phyloP scores from a whole-genome alignment of 306 rosid species.

The Sicyos edulis region DNA sequence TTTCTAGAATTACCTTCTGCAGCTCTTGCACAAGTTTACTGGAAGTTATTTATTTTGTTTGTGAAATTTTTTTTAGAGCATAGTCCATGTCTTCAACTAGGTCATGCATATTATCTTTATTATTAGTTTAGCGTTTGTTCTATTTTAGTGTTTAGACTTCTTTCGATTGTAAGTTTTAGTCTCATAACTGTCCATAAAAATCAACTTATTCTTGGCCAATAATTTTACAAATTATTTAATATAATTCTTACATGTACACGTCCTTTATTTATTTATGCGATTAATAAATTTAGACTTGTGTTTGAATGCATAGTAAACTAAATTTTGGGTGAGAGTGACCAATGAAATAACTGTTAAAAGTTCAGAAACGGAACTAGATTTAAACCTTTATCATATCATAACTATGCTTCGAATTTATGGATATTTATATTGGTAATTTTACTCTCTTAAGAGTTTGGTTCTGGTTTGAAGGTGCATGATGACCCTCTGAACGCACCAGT shows the following conservation, averaged over 20 bases:
- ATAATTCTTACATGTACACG: neutral
- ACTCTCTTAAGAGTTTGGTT: conserved; percentile 13
- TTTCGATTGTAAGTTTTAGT: neutral
- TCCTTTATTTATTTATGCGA: neutral
- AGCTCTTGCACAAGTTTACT: neutral
- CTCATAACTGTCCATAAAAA: neutral
- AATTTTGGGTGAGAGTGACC: neutral
- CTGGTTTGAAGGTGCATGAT: conserved; percentile 67
- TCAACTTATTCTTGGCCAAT: neutral
- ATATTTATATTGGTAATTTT: neutral
- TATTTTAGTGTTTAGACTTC: neutral
- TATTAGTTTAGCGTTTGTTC: neutral
- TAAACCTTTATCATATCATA: neutral
- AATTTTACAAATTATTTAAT: neutral
- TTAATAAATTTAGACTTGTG: neutral
- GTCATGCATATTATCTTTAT: neutral
- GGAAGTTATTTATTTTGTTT: conserved; percentile 6
- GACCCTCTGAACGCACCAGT: conserved; percentile 91
- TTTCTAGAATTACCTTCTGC: neutral
- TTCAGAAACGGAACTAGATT: neutral
- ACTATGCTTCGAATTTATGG: neutral
- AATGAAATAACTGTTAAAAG: neutral
- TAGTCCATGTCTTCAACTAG: neutral
- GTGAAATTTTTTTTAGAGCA: neutral
- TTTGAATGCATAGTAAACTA: neutral